Percentiles rank a stretch among this genome's conserved stretches.
Evolutionary conservation across 2,329 filamentous ascomycete species (phyloP).

Genomic region (Chaetomium olivaceum): DNA sequence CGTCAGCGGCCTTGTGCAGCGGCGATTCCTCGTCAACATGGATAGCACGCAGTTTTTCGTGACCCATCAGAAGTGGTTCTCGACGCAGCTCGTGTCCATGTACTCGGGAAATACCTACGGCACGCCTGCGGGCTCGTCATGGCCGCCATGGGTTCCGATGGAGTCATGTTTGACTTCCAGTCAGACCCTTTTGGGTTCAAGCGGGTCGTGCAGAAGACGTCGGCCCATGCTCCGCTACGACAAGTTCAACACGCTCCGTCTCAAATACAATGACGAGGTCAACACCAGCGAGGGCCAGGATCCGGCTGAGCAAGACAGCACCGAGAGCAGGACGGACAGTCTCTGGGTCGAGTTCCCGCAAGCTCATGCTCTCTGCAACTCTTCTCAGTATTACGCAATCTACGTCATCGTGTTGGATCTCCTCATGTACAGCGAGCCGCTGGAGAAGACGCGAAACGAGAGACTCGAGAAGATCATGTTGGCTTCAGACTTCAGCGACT

Average conservation of each 20-base stretch:
- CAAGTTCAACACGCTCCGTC: constrained; percentile 94
- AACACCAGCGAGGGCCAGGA: constrained; percentile 60
- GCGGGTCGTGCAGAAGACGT: constrained; percentile 94
- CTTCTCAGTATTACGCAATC: constrained; percentile 93
- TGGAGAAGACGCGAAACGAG: constrained; percentile 96
- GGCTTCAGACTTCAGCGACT: constrained; percentile 95
- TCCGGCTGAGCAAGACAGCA: constrained; percentile 53
- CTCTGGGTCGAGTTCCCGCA: constrained; percentile 97
- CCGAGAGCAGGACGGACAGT: constrained; percentile 86
- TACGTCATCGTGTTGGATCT: constrained; percentile 98
- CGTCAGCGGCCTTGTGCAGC: constrained; percentile 92
- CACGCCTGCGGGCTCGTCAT: constrained; percentile 77
- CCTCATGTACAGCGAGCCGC: constrained; percentile 90
- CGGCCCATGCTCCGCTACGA: constrained; percentile 92
- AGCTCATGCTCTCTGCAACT: constrained; percentile 92
- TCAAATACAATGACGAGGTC: constrained; percentile 97
- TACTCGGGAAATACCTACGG: constrained; percentile 95
- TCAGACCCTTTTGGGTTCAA: constrained; percentile 97
- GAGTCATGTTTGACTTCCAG: constrained; percentile 98
- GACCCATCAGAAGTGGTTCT: constrained; percentile 88
- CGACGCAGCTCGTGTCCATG: constrained; percentile 79
- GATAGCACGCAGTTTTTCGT: constrained; percentile 99
- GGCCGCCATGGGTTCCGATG: constrained; percentile 98
- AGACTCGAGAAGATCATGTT: constrained; percentile 98
- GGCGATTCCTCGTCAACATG: constrained; percentile 91